A percentile compares a stretch with the other conserved stretches of the same genome.
phyloP scores from a whole-genome alignment of 2,329 filamentous ascomycete species.

The Salinomyces thailandicus region DNA sequence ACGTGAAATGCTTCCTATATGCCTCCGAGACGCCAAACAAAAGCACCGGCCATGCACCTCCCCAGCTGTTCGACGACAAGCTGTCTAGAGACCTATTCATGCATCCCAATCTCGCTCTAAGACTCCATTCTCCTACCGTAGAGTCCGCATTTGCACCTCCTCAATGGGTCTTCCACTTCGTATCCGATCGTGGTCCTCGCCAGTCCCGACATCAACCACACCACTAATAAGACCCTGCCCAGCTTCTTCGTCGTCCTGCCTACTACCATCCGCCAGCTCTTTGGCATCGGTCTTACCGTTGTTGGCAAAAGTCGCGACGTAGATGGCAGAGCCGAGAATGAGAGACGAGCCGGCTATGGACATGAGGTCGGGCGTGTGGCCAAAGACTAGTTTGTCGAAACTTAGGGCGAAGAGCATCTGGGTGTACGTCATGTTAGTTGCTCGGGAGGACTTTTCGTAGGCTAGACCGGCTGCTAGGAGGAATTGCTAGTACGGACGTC shows the following conservation, averaged over 20 bases:
- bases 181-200: conserved; percentile 12
- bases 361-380: conserved; percentile 45
- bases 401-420: conserved; percentile 60
- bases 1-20: no score
- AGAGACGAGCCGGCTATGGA: conserved; percentile 52
- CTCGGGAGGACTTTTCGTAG: conserved; percentile 54
- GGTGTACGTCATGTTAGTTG: conserved; percentile 58
- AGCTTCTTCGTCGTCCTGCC: conserved; percentile 18
- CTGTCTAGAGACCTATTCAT: no score
- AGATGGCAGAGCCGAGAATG: conserved; percentile 56
- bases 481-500: no score
- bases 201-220: conserved; percentile 8
- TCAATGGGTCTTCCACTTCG: conserved; percentile 6
- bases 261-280: conserved; percentile 21
- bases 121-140: conserved; percentile 2
- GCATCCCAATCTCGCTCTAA: no score
- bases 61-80: no score
- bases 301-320: conserved; percentile 49
- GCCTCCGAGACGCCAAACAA: no score
- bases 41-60: no score
- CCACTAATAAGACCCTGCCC: conserved; percentile 13
- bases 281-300: conserved; percentile 19
- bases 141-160: conserved; percentile 3
- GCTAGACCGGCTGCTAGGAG: conserved; percentile 68
- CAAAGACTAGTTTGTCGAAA: conserved; percentile 55